Conservation (phyloP, 2,329 filamentous ascomycete genomes). For the Penicillium nordicum region DNA sequence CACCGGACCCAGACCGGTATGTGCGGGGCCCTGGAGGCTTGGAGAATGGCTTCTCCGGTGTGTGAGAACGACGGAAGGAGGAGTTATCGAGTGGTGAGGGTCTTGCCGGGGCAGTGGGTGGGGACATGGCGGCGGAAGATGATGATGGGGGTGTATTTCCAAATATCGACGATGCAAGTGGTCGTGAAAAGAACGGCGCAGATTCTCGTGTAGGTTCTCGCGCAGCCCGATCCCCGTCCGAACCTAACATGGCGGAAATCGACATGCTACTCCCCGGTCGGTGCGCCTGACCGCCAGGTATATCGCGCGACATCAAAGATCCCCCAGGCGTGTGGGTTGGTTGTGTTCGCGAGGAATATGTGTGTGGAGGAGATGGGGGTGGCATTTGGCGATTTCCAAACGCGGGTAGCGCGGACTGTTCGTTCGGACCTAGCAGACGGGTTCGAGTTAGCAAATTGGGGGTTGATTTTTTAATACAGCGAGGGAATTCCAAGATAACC, state of each 20-base stretch:
- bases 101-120: slow-evolving; percentile 40
- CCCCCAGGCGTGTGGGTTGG: slow-evolving; percentile 40
- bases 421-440: slow-evolving; percentile 25
- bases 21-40: slow-evolving; percentile 37
- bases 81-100: slow-evolving; percentile 57
- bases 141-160: slow-evolving; percentile 32
- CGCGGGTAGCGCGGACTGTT: slow-evolving; percentile 32
- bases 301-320: slow-evolving; percentile 51
- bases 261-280: slow-evolving; percentile 66
- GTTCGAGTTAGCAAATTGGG: slow-evolving; percentile 2
- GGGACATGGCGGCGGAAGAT: slow-evolving; percentile 43
- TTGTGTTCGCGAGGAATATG: slow-evolving; percentile 42
- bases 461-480: not conserved
- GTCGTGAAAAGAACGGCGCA: slow-evolving; percentile 49
- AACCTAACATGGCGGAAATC: slow-evolving; percentile 68
- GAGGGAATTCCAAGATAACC: not conserved
- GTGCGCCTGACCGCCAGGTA: slow-evolving; percentile 51
- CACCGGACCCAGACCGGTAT: slow-evolving; percentile 39
- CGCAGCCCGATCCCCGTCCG: slow-evolving; percentile 46
- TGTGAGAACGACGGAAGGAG: slow-evolving; percentile 65
- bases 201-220: slow-evolving; percentile 45
- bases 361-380: slow-evolving; percentile 51
- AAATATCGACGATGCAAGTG: slow-evolving; percentile 37
- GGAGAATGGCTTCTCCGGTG: slow-evolving; percentile 65
- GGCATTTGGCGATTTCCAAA: slow-evolving; percentile 48